A percentile compares a stretch with the other conserved stretches of the same genome.
These are phyloP conservation scores for Brasilioporus rufonigricans DNA, from an alignment of 768 basidiomycete species.

Conservation along the genomic window DNA sequence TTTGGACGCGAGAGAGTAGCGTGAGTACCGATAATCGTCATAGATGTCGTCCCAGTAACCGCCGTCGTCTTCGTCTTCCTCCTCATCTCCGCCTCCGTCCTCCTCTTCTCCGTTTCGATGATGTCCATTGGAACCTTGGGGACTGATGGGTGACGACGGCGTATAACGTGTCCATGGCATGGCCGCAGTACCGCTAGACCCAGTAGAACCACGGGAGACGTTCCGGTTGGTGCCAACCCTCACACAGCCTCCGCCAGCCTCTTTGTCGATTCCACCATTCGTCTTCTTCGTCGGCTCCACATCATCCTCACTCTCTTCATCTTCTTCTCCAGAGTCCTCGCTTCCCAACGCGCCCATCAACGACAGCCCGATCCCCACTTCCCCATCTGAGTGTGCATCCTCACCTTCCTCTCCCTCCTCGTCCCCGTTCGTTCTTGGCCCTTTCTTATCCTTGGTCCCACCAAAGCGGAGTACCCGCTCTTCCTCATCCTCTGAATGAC, in stretches of 20 bases:
- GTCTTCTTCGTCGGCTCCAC: constrained; percentile 6
- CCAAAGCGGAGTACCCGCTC: not conserved
- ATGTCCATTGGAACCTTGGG: not conserved
- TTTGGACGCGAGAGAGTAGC: constrained; percentile 49
- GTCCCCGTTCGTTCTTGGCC: not conserved
- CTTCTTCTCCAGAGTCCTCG: constrained; percentile 23
- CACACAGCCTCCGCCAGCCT: constrained; percentile 2
- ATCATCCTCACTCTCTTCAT: not conserved
- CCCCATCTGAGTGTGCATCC: constrained; percentile 51
- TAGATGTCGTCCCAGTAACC: constrained; percentile 77
- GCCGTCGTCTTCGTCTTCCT: constrained; percentile 30
- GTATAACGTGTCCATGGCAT: constrained; percentile 31
- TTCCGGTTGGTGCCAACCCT: constrained; percentile 4
- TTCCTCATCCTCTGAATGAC: constrained; percentile 8
- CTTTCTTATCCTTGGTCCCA: constrained; percentile 5
- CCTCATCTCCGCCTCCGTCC: constrained; percentile 10
- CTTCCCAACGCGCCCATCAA: constrained; percentile 51
- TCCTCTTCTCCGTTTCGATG: constrained; percentile 8
- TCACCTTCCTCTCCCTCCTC: not conserved
- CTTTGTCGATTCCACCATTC: not conserved
- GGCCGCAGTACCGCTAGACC: constrained; percentile 8
- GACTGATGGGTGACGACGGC: constrained; percentile 21
- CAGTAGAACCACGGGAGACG: not conserved
- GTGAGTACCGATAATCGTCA: constrained; percentile 75
- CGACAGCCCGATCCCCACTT: constrained; percentile 67